Evolutionary conservation across 805 yeast species (phyloP), one percentile per base, ranked within the genome.

Genomic region (Peterozyma toletana): DNA sequence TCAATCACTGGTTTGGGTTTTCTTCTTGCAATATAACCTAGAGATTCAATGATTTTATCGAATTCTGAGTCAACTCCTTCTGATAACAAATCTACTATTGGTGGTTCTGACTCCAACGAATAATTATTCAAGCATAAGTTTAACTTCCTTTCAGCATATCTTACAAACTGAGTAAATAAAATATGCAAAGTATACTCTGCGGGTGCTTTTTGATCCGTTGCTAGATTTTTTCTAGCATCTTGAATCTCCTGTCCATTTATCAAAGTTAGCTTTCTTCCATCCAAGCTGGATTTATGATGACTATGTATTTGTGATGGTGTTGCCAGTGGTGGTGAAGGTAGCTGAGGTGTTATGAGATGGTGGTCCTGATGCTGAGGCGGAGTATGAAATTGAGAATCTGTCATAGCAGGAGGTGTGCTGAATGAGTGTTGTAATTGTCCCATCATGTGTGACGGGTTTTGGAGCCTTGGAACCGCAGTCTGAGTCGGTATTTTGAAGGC

Each of bases 1-100:
- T 93, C 99, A 31, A 95, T 89, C 1, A 93, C 96, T 0, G 96
- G 96, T 56, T 88, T 90, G 0, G 98, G 97, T 51, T 88, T 86
- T 21, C 83, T 73, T 45, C 88, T 74, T 1, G 99, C 95, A 34
- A 93, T 86, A 58, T 86, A 86, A 9, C 99, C 99, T 44, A 93
- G 66, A 0, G 96, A 85, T 13, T 79, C 78, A 16, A 95, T 77
- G 42, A 89, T 86, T 54, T 85, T 78, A 62, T 93, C 99, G 58
- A 93, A 91, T 16, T 75, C 77, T 0, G 85, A 81, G 55, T 93
- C 98, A 1, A 77, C 80, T 1, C 97, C 97, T 55, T 84, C 91
- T 0, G 90, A 85, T 13, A 95, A 63, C 13, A 88, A 63, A 35
- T 85, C 86, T 16, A 82, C 78, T 15, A 87, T 79, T 10, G 88